Evolutionary conservation across 768 basidiomycete species (phyloP).

Genomic region (Trametes punicea): DNA sequence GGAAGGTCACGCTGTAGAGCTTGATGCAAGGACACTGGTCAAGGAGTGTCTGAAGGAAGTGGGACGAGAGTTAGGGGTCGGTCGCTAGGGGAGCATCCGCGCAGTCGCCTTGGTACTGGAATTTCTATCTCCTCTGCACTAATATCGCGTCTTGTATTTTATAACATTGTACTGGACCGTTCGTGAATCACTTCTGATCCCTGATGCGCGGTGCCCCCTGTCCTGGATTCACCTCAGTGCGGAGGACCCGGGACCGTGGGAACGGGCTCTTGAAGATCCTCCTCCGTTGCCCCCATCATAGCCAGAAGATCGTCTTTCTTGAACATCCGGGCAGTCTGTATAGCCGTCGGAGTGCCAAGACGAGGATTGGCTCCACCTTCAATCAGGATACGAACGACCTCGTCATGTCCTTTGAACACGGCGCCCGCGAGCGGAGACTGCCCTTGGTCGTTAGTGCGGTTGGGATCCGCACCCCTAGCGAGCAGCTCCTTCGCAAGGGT

Average conservation of each 20-base stretch:
- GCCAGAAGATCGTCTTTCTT: constrained; percentile 51
- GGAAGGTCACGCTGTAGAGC: constrained; percentile 36
- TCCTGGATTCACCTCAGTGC: no score
- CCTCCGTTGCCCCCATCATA: constrained; percentile 56
- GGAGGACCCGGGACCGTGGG: constrained; percentile 25
- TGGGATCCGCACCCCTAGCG: constrained; percentile 57
- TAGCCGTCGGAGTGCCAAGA: constrained; percentile 62
- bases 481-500: constrained; percentile 53
- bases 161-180: not conserved
- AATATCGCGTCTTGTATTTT: not conserved
- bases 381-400: constrained; percentile 55
- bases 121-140: not conserved
- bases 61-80: constrained; percentile 70
- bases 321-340: constrained; percentile 69
- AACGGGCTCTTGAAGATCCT: constrained; percentile 39
- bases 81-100: constrained; percentile 12
- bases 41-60: constrained; percentile 64
- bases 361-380: constrained; percentile 57
- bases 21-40: constrained; percentile 66
- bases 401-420: constrained; percentile 69
- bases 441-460: constrained; percentile 64
- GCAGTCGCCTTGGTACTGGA: not conserved
- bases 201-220: no score
- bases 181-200: not conserved
- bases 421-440: constrained; percentile 77